Base-by-base conservation (phyloP, 2,329 filamentous ascomycete genomes). In the Talaromyces sp. region DNA sequence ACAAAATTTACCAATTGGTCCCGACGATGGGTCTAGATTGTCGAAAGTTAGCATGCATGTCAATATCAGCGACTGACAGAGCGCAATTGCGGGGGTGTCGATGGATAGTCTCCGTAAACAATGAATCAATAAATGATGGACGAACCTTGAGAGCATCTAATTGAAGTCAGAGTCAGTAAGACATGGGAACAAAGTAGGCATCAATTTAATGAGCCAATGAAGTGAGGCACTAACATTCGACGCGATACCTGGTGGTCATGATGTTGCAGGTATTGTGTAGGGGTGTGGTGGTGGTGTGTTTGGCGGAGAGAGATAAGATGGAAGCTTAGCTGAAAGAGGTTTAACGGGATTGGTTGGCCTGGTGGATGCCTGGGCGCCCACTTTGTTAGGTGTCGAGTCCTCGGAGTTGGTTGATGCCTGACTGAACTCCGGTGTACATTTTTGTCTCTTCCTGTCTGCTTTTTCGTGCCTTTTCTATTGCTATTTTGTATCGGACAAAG, bases 11-110 rank as follows among this genome's bases (percentile, higher is more conserved):
- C 91, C 84, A 97, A 88, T 77, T 97, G 93, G 77, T 97, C 93
- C 75, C 93, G 85, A 64, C 93, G 87, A 81, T 97, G 93, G 61
- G 93, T 94, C 85, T 96, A 88, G 73, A 86, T 82, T 56, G 68
- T 60, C 65, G 31, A 64, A 53, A 43, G 29, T 22, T 25, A 61
- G 17, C 34, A 29, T 58, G 13, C 17, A 31, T 29, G 22, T 59
- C 15, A 45, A 45, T 17, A 40, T 58, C 34, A 17, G 15, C 36
- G 27, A 53, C 11, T 53, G n/a, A n/a, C n/a, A n/a, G n/a, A 51
- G 17, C 3, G 53, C 10, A 49, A 36, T 5, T 58, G 27, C 34
- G 34, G 31, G 31, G 34, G 40, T 58, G 3, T 40, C 2, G 19
- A 29, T 17, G 1, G 22, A 11, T 11, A 60, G 58, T n/a, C n/a